Base-by-base conservation (phyloP, 495 filamentous ascomycete species). In the Glonium stellatum region DNA sequence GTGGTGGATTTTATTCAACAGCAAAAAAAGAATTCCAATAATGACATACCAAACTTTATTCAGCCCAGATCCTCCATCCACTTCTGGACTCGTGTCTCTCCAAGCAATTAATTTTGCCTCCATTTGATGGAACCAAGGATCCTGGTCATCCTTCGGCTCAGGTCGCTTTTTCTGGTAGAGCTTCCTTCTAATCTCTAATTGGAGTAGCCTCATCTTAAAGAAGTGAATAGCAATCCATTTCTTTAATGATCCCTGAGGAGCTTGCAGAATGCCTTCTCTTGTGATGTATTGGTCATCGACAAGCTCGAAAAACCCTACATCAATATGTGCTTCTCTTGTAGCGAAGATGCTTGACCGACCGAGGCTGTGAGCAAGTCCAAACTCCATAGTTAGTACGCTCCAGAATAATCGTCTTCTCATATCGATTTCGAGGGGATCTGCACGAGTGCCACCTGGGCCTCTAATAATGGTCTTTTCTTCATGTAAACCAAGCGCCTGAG, bases 181-280 rank as follows among this genome's bases (percentile, higher is more conserved):
- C 11, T 81, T 83, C 55, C 89, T 81, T 46, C 92, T 78, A 46
- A 92, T 91, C 72, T 97, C 92, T 12, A 90, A 80, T 69, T 96
- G 92, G 5, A 93, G 73, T 34, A 93, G 72, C 56, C 89, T 82
- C 92, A 97, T 96, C 67, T 87, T 87, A 73, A 89, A 90, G 64
- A 93, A 95, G 71, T 97, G 92, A 58, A 96, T 90, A 9, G 88
- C 84, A 19, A 95, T 84, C 63, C 87, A 80, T 72, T 97, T 97
- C 71, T 84, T 86, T 49, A 89, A 74, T 23, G 86, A 84, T 0
- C 80, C 80, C 22, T 81, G 84, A 12, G 77, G 75, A 0, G 82
- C 88, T 0, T 82, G 80, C 18, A 79, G 72, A 49, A 96, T 85
- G 9, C 88, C 91, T n/a, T 84, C 76, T n/a, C 80, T 74, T 1